phyloP scores from a whole-genome alignment of 2,329 filamentous ascomycete genomes.

The Trichoderma cornu-damae region DNA sequence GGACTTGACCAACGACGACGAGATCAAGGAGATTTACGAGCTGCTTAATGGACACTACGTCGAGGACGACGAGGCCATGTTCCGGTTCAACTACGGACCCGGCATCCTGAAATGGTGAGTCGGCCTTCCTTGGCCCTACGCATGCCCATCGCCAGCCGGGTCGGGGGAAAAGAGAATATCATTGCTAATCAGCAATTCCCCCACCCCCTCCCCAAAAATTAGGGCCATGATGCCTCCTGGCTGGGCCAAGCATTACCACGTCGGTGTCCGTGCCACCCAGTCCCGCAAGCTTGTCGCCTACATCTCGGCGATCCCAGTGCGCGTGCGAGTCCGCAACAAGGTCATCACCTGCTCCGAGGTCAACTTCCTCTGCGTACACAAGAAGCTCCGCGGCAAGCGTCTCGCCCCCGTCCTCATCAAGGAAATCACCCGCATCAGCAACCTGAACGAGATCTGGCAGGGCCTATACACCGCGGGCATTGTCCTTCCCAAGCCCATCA shows the following conservation, averaged over 20 bases:
- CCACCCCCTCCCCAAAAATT: too few relatives aligned
- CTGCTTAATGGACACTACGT: slow-evolving; percentile 92
- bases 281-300: slow-evolving; percentile 89
- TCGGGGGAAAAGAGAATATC: too few relatives aligned
- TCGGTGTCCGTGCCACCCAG: slow-evolving; percentile 79
- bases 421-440: slow-evolving; percentile 90
- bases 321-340: slow-evolving; percentile 72
- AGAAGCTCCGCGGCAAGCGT: slow-evolving; percentile 91
- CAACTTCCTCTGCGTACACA: slow-evolving; percentile 97
- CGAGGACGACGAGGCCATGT: slow-evolving; percentile 94
- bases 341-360: slow-evolving; percentile 79
- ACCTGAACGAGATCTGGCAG: slow-evolving; percentile 81
- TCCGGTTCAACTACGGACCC: slow-evolving; percentile 92
- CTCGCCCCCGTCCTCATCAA: slow-evolving; percentile 94
- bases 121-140: not conserved
- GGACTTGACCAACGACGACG: slow-evolving; percentile 71
- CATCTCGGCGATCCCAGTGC: slow-evolving; percentile 87
- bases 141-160: too few relatives aligned
- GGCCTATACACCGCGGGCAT: slow-evolving; percentile 93
- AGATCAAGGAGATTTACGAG: slow-evolving; percentile 87
- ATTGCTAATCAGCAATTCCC: not conserved
- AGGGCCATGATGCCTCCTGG: slow-evolving; percentile 93
- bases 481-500: slow-evolving; percentile 84
- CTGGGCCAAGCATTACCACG: slow-evolving; percentile 91
- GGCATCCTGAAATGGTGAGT: slow-evolving; percentile 82